Conservation (phyloP, 75 land plant genomes). For the Larix kaempferi region DNA sequence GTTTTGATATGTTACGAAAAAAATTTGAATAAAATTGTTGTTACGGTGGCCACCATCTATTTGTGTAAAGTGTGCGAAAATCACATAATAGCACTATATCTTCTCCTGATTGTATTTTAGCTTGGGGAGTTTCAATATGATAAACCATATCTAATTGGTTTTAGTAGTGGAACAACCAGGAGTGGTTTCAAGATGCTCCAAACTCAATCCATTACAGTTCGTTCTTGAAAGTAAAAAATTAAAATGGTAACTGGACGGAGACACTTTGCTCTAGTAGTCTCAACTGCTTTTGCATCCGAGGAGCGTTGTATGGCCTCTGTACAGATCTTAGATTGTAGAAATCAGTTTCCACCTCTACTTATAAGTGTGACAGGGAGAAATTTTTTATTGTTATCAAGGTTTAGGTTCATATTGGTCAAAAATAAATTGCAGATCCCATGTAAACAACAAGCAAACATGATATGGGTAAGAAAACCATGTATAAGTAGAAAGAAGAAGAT, state of each 20-base stretch:
- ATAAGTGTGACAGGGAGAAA: neutral
- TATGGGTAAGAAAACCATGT: too few species aligned
- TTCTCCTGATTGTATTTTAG: neutral
- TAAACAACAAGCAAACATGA: too few species aligned
- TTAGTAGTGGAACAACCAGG: too few species aligned
- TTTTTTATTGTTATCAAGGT: neutral
- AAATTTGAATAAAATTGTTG: too few species aligned
- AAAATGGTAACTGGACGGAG: neutral
- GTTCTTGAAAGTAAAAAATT: neutral
- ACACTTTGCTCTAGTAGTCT: neutral
- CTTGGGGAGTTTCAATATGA: neutral
- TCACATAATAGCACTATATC: neutral
- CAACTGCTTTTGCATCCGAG: neutral
- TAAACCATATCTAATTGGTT: neutral
- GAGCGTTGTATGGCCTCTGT: neutral
- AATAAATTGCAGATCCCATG: neutral
- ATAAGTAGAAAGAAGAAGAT: too few species aligned
- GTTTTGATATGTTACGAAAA: too few species aligned
- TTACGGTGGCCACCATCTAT: neutral
- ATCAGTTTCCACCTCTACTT: slow-evolving; percentile 2
- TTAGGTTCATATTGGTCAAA: neutral
- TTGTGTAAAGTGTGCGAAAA: neutral
- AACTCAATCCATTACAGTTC: neutral
- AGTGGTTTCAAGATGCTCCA: neutral
- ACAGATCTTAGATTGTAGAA: neutral